Evolutionary conservation across 495 filamentous ascomycete species (phyloP).

Genomic region (Hypoxylon lienhwacheense): DNA sequence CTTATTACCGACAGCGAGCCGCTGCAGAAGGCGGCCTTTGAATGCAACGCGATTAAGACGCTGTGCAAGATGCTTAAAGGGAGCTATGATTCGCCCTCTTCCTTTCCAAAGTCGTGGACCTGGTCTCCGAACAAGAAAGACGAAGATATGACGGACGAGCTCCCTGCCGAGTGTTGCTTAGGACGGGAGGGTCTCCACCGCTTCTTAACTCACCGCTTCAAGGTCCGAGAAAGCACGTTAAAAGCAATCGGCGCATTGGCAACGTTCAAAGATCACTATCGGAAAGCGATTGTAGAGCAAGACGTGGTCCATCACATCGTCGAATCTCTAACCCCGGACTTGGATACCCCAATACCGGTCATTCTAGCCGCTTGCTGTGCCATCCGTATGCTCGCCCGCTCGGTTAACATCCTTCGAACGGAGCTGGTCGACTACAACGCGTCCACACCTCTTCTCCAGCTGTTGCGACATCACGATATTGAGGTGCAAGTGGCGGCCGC

Average conservation of each 20-base stretch:
- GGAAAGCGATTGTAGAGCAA: constrained; percentile 79
- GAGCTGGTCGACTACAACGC: constrained; percentile 83
- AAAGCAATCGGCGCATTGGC: constrained; percentile 77
- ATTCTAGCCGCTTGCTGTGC: constrained; percentile 84
- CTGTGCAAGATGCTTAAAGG: constrained; percentile 78
- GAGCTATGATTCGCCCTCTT: constrained; percentile 52
- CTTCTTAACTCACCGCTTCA: constrained; percentile 70
- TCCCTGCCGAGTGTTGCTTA: constrained; percentile 46
- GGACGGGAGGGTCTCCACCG: constrained; percentile 65
- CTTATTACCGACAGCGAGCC: constrained; percentile 74
- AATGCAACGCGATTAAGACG: constrained; percentile 72
- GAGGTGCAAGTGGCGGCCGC: constrained; percentile 87
- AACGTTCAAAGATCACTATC: constrained; percentile 78
- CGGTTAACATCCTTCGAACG: constrained; percentile 80
- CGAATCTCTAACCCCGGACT: constrained; percentile 71
- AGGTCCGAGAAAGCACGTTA: constrained; percentile 74
- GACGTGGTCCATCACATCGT: constrained; percentile 79
- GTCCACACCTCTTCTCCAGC: constrained; percentile 72
- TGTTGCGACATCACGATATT: constrained; percentile 73
- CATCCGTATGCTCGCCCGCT: constrained; percentile 75
- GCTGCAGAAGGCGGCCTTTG: constrained; percentile 79
- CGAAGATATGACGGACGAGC: constrained; percentile 16
- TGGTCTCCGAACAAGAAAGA: constrained; percentile 45
- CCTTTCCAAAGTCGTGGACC: constrained; percentile 42
- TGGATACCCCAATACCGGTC: constrained; percentile 58